Percentiles rank a stretch among this genome's conserved stretches.
phyloP scores from a whole-genome alignment of 2,329 filamentous ascomycete species.

The Aspergillus sp. region DNA sequence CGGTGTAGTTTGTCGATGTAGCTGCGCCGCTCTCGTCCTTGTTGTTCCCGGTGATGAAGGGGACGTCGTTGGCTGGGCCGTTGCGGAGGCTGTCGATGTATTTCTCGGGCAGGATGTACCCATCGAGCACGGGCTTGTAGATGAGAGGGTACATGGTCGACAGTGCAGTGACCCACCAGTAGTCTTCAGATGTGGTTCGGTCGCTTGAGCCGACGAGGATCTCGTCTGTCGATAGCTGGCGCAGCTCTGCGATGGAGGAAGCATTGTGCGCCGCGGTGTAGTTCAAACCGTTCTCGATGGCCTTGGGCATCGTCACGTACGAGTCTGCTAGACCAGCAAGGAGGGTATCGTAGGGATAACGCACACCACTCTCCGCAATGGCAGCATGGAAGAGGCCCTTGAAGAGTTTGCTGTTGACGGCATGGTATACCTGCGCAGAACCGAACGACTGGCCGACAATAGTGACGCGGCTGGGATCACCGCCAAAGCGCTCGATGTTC shows the following conservation, averaged over 20 bases:
- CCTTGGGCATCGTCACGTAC: constrained; percentile 30
- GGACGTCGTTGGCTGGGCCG: constrained; percentile 35
- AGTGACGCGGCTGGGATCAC: constrained; percentile 50
- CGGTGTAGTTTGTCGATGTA: constrained; percentile 22
- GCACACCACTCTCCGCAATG: constrained; percentile 31
- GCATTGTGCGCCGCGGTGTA: constrained; percentile 27
- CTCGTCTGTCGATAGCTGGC: constrained; percentile 23
- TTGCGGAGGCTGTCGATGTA: constrained; percentile 27
- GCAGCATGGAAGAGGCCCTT: constrained; percentile 31
- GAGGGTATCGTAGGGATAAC: constrained; percentile 30
- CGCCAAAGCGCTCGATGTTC: constrained; percentile 54
- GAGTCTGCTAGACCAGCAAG: constrained; percentile 29
- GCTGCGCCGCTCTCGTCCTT: constrained; percentile 34
- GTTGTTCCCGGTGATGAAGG: constrained; percentile 38
- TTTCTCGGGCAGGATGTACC: constrained; percentile 26
- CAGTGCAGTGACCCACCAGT: constrained; percentile 31
- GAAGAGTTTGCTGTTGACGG: constrained; percentile 31
- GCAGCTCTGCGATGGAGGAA: constrained; percentile 24
- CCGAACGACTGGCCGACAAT: constrained; percentile 36
- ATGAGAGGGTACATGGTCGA: constrained; percentile 28
- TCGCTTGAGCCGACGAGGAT: constrained; percentile 27
- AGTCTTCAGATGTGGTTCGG: constrained; percentile 19
- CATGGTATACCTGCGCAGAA: constrained; percentile 32
- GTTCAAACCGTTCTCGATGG: constrained; percentile 24
- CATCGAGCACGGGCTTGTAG: constrained; percentile 30